Base-by-base conservation (phyloP, 2,329 filamentous ascomycete species). In the Fusarium napiforme region DNA sequence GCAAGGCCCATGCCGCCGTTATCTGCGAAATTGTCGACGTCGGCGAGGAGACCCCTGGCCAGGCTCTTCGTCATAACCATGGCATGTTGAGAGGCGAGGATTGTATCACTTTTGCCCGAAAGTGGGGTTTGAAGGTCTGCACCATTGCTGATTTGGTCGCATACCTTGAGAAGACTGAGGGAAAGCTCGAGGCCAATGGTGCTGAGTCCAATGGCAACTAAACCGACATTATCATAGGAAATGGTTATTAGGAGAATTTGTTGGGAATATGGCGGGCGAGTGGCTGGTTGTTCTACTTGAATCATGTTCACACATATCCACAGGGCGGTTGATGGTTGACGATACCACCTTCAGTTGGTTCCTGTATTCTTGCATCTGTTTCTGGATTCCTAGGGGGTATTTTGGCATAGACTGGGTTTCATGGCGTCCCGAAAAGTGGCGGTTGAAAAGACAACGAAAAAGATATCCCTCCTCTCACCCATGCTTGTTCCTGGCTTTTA, bases 1-100 rank as follows among this genome's bases (percentile, higher is more conserved):
- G 95, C 3, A 96, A 94, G 85, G 82, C 84, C 70, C 87, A 88
- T 57, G 96, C 92, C 2, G 94, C 90, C 42, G 95, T 94, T 30
- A 98, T 98, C 79, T 94, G 93, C 77, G 96, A 99, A 86, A 84
- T 99, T 70, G 94, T 99, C 49, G 93, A 95, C 73, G 95, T 97
- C 76, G 95, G 95, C 2, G 89, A 90, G 72, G 89, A 91, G 81
- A 88, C 94, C 7, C 84, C 86, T 18, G 95, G 94, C 1, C 87
- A 87, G 78, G 88, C 94, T 2, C 85, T 93, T 78, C 86, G 91
- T 75, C 81, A 82, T 16, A 91, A 89, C 26, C 89, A 91, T n/a
- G 94, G 93, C 32, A 99, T 99, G 96, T 92, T 98, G 91, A 86
- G 95, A 75, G 90, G 94, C 72, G 94, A 97, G 84, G 93, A 90